Base-by-base conservation (phyloP, 768 basidiomycete genomes). In the Russula lepida region DNA sequence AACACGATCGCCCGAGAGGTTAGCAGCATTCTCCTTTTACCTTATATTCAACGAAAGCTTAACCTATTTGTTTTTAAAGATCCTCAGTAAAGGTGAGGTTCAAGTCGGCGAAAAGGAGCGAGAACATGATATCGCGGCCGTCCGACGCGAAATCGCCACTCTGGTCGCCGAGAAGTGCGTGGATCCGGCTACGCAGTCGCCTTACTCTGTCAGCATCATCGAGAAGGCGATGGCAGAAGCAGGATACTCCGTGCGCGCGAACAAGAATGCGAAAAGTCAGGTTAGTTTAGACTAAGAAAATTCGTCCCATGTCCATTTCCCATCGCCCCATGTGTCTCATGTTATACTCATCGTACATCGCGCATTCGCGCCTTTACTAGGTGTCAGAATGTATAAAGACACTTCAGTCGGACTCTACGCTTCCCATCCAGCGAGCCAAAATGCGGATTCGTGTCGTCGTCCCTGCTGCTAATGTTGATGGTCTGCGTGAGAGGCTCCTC, bases 71-170 rank as follows among this genome's bases (percentile, higher is more conserved):
- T n/a, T n/a, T n/a, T n/a, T n/a, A n/a, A n/a, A n/a, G 92, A 97
- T 99, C 65, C 74, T 99, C 44, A 88, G 87, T 72, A 95, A 97
- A 74, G 97, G 97, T 21, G 97, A 99, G 70, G 77, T 99, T 2
- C 97, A 99, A 76, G 90, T 98, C 32, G 90, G 91, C 41, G 95
- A 98, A 70, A 97, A 98, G 71, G 97, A 99, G 70, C 85, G 97
- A 25, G 63, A 92, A 56, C 93, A 97, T 64, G 90, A 95, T 68
- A 81, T 97, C 6, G 75, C 83, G 13, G 82, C 92, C 2, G 71
- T 98, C 48, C 85, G 91, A 56, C 79, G 81, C 47, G 97, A 98
- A 73, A 97, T 98, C 52, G 92, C 92, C 5, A 95, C 92, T 0
- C 82, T 94, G 41, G 92, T 99, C 3, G 88, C 95, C 6, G 92